A percentile compares a stretch with the other conserved stretches of the same genome.
Evolutionary conservation across 345 rosid species (phyloP).

Genomic region (Geranium rotundifolium): DNA sequence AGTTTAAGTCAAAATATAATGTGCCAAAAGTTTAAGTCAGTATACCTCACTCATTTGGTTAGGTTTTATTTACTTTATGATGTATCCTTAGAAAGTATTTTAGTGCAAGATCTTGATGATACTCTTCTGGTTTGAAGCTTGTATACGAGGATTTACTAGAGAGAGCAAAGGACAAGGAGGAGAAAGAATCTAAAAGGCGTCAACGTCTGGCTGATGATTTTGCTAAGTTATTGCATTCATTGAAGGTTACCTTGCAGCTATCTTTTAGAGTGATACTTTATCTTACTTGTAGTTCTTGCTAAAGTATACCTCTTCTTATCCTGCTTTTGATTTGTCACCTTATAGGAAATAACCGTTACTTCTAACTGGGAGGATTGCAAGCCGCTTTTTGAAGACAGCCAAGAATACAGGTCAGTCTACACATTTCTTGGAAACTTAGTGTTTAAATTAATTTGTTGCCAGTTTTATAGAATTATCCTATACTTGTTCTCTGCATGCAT

Average conservation of each 20-base stretch:
- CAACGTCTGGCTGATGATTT: constrained; percentile 86
- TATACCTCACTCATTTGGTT: not conserved
- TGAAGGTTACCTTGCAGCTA: constrained; percentile 42
- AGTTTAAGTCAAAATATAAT: too few species aligned
- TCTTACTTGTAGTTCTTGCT: not conserved
- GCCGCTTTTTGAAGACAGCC: constrained; percentile 65
- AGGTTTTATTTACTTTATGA: not conserved
- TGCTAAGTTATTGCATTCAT: constrained; percentile 45
- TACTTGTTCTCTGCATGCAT: not conserved
- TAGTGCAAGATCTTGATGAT: not conserved
- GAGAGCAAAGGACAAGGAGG: constrained; percentile 89
- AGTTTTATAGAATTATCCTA: not conserved
- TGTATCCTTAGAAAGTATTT: not conserved
- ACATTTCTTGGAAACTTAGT: not conserved
- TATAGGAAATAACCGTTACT: constrained; percentile 65
- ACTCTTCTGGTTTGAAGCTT: constrained; percentile 38
- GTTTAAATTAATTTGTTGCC: not conserved
- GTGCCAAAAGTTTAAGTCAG: not conserved
- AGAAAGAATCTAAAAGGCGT: constrained; percentile 84
- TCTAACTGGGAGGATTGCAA: constrained; percentile 79
- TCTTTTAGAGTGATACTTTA: not conserved
- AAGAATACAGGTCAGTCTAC: constrained; percentile 54
- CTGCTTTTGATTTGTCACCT: constrained; percentile 8
- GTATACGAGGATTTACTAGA: constrained; percentile 70
- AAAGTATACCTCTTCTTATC: not conserved